Evolutionary conservation across 2,329 filamentous ascomycete genomes (phyloP).

Genomic region (Fusarium sp.): DNA sequence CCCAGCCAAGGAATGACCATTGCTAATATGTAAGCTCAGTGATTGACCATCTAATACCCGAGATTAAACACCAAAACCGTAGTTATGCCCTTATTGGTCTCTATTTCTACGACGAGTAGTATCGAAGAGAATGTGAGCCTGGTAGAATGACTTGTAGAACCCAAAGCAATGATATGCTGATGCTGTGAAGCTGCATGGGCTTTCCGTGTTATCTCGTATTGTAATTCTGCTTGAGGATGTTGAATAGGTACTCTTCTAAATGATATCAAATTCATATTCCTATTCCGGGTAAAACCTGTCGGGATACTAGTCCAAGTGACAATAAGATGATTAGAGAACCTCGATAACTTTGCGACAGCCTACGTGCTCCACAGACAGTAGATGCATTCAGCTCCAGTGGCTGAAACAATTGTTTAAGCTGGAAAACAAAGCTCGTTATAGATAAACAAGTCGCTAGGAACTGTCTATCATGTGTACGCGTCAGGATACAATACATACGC

Average conservation of each 20-base stretch:
- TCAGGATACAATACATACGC: neutral
- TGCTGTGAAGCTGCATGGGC: neutral
- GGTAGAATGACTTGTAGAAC: neutral
- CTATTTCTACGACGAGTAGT: neutral
- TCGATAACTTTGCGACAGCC: neutral
- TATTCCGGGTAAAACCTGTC: neutral
- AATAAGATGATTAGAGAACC: too few species aligned
- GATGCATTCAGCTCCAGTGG: neutral
- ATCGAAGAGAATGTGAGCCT: neutral
- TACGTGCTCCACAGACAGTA: neutral
- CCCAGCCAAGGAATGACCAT: neutral
- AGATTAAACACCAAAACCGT: neutral
- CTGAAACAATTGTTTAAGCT: slow-evolving; percentile 5
- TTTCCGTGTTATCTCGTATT: neutral
- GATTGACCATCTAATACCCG: neutral
- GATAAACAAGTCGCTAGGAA: neutral
- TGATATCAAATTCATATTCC: neutral
- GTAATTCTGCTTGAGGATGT: neutral
- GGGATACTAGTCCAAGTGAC: neutral
- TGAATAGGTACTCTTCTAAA: neutral
- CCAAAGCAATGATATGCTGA: neutral
- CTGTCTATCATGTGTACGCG: neutral
- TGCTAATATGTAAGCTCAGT: neutral
- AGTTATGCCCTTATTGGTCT: neutral
- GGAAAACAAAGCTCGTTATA: slow-evolving; percentile 12